These are phyloP conservation scores for Fusarium sp. DNA, from an alignment of 2,329 filamentous ascomycete species.

Conservation along the genomic window DNA sequence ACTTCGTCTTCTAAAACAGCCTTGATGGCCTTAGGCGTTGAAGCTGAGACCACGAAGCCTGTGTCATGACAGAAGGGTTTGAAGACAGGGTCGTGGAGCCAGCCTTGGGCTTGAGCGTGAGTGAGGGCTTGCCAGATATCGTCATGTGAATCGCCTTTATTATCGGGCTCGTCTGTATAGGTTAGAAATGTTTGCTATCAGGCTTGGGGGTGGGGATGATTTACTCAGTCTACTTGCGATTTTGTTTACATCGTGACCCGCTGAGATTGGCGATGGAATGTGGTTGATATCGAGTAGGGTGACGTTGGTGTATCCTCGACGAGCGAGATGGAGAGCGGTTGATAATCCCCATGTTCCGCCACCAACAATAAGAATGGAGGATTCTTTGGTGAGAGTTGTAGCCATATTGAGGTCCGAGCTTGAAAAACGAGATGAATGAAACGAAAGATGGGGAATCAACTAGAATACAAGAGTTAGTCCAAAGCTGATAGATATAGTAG, in stretches of 20 bases:
- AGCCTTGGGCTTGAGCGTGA: slow-evolving; percentile 16
- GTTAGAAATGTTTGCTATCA: not conserved
- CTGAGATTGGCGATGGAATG: slow-evolving; percentile 29
- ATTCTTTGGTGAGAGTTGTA: slow-evolving; percentile 18
- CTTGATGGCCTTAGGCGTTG: slow-evolving; percentile 17
- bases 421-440: fast-evolving
- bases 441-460: not conserved
- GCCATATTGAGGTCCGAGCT: not conserved
- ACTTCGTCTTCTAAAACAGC: slow-evolving; percentile 24
- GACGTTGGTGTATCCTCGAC: slow-evolving; percentile 26
- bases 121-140: slow-evolving; percentile 12
- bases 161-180: not conserved
- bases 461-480: not conserved
- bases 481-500: slow-evolving; percentile 3
- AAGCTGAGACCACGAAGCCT: slow-evolving; percentile 21
- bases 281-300: slow-evolving; percentile 25
- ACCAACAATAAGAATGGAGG: slow-evolving; percentile 30
- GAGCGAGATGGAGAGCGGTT: slow-evolving; percentile 29
- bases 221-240: slow-evolving; percentile 17
- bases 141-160: slow-evolving; percentile 4
- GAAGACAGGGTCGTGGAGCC: slow-evolving; percentile 25
- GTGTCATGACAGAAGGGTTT: slow-evolving; percentile 25
- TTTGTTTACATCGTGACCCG: slow-evolving; percentile 34
- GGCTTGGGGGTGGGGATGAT: no score
- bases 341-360: slow-evolving; percentile 38